These are phyloP conservation scores for Kalmanozyma brasiliensis DNA, from an alignment of 1,284 basidiomycete species.

Conservation along the genomic window DNA sequence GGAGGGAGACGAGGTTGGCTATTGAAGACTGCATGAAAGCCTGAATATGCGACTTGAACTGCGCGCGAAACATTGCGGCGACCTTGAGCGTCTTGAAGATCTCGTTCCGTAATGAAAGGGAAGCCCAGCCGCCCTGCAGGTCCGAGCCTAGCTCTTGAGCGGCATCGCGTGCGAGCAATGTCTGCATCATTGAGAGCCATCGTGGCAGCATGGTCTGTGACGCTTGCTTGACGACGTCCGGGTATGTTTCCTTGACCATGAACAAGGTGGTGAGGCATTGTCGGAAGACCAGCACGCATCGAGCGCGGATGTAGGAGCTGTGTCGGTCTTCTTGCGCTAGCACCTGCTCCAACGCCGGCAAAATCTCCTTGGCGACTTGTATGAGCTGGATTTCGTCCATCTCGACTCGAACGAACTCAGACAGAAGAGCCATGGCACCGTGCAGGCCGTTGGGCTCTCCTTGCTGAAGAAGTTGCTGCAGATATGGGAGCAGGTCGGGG, in stretches of 20 bases:
- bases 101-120: conserved; percentile 53
- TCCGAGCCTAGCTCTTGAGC: conserved; percentile 20
- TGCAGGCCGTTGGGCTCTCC: conserved; percentile 44
- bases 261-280: conserved; percentile 88
- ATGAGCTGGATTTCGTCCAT: conserved; percentile 65
- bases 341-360: conserved; percentile 58
- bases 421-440: conserved; percentile 61
- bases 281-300: conserved; percentile 86
- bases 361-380: conserved; percentile 55
- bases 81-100: conserved; percentile 61
- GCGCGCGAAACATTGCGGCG: conserved; percentile 53
- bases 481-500: conserved; percentile 55
- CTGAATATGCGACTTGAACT: conserved; percentile 49
- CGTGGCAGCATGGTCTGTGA: conserved; percentile 81
- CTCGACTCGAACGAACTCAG: conserved; percentile 62
- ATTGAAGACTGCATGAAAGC: conserved; percentile 38
- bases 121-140: conserved; percentile 42
- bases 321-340: conserved; percentile 39
- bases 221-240: conserved; percentile 84
- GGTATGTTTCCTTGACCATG: conserved; percentile 93
- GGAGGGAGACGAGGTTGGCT: conserved; percentile 38
- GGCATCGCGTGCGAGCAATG: conserved; percentile 28
- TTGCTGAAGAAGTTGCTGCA: conserved; percentile 49
- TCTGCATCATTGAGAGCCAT: conserved; percentile 72
- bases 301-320: conserved; percentile 72